Evolutionary conservation across 179 eudicot genomes (phyloP), one percentile per base, ranked within the genome.

Genomic region (Spergularia azorica): DNA sequence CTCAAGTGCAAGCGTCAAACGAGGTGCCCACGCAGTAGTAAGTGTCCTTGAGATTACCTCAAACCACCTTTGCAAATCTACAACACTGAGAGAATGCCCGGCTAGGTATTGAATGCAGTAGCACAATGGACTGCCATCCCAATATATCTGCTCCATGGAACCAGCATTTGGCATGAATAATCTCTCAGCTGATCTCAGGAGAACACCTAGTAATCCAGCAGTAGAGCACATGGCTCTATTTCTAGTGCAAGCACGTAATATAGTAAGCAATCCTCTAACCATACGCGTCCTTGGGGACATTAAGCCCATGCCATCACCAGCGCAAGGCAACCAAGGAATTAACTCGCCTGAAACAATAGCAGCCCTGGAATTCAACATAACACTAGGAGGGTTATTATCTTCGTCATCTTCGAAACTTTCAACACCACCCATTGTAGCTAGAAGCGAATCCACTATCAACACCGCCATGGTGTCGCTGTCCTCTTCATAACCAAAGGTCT

Each of bases 381-480:
- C 98, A 84, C 98, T 94, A 26, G 99, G 98, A 76, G 99, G 98
- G 80, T 87, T 92, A 73, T 89, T 89, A 74, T 92, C 93, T 72
- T 88, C 97, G 17, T 93, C 96, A 76, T 94, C 97, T 75, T 94
- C 98, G 79, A 96, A 96, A 84, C 93, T 90, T 84, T 96, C 99
- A 83, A 96, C 99, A 41, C 99, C 99, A 15, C 99, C 99, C 99
- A 96, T 96, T 15, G 99, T 96, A 72, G 97, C 98, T 75, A 96
- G 89, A 88, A 96, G 96, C 16, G 98, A 91, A 81, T 96, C 99
- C 79, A 94, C 91, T 63, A 96, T 94, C 88, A 90, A 83, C 77
- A 88, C 86, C 65, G 97, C 88, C 73, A 91, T 85, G 50, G 88
- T 68, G 18, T 89, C 91, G 72, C 78, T 83, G 71, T 88, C 91